These are phyloP conservation scores for Lactarius tabidus DNA, from an alignment of 768 basidiomycete genomes.

Conservation along the genomic window DNA sequence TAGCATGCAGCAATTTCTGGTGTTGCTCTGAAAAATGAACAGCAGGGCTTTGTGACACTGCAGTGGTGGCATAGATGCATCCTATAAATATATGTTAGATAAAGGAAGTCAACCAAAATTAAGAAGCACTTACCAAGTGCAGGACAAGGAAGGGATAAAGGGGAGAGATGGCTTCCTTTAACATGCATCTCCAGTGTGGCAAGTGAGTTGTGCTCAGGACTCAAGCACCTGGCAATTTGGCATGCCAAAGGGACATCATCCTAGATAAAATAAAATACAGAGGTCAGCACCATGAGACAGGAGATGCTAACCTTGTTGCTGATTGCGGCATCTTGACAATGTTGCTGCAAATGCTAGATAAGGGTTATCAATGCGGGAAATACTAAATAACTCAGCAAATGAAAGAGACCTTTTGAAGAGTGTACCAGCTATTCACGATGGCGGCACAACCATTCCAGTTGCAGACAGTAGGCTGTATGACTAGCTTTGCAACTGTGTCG, in stretches of 20 bases:
- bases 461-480: constrained; percentile 16
- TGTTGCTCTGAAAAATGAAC: constrained; percentile 9
- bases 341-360: constrained; percentile 8
- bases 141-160: constrained; percentile 8
- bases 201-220: constrained; percentile 3
- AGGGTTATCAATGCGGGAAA: not conserved
- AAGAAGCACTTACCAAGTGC: constrained; percentile 5
- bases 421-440: constrained; percentile 12
- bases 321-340: not conserved
- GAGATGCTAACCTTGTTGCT: not conserved
- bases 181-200: constrained; percentile 3
- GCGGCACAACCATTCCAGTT: constrained; percentile 12
- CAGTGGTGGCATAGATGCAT: not conserved
- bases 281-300: not conserved
- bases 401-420: constrained; percentile 14
- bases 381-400: not conserved
- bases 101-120: not conserved
- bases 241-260: not conserved
- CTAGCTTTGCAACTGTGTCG: constrained; percentile 25
- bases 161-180: not conserved
- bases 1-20: not conserved
- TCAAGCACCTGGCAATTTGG: constrained; percentile 1
- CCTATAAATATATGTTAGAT: constrained; percentile 3
- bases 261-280: not conserved
- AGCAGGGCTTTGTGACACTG: not conserved